Evolutionary conservation across 352 stramenopile species (phyloP), one percentile per base, ranked within the genome.

Genomic region (Phytophthora litchii): DNA sequence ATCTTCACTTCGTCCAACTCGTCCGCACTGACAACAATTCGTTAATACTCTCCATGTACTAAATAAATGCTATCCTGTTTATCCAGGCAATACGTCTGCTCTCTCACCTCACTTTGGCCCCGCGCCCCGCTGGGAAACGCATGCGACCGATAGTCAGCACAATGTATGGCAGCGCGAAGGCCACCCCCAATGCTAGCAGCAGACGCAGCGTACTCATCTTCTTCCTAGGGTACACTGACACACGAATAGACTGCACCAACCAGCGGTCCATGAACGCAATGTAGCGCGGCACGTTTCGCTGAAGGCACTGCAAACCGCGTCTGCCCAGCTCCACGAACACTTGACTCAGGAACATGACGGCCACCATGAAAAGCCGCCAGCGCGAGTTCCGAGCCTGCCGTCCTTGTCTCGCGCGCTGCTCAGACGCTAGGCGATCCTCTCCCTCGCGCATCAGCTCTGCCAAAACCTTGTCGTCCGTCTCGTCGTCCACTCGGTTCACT

Each of bases 1-100:
- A 91, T 88, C 41, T 56, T 68, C 1, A 80, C 74, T 67, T 91
- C 79, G 8, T 69, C 78, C 32, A 89, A 66, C 38, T 85, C 72
- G 17, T 72, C 46, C 0, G 64, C 66, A 20, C 78, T 86, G 41
- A 27, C 10, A 37, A 37, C 16, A 54, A 1, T 9, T 17, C 29
- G 27, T 54, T 25, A 64, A 42, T 51, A 43, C 40, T 25, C n/a
- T 25, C 9, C 36, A 35, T 12, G 35, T 17, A n/a, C 36, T 29
- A 38, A n/a, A n/a, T n/a, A n/a, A n/a, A n/a, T n/a, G n/a, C n/a
- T n/a, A n/a, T n/a, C n/a, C n/a, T n/a, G n/a, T n/a, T n/a, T n/a
- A n/a, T n/a, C n/a, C n/a, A n/a, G n/a, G n/a, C n/a, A n/a, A n/a
- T n/a, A n/a, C n/a, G n/a, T n/a, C n/a, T n/a, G n/a, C n/a, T n/a